These are phyloP conservation scores for Phytophthora foliorum DNA, from an alignment of 352 stramenopile species.

Conservation along the genomic window DNA sequence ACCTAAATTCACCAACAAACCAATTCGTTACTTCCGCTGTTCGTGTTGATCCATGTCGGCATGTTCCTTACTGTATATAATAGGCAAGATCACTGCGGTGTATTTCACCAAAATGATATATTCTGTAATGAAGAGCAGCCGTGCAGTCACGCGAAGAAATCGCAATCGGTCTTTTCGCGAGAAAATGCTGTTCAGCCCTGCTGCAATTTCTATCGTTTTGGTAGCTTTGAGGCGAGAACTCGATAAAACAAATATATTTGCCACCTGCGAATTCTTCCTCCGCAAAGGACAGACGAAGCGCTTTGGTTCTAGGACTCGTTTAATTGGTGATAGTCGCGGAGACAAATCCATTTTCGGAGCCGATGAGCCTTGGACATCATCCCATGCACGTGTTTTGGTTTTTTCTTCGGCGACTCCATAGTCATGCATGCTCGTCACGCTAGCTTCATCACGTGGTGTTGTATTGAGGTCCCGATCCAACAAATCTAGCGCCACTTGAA, in stretches of 20 bases:
- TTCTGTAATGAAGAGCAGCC: slow-evolving; percentile 9
- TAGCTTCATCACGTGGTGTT: too few relatives aligned
- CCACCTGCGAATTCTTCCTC: too few relatives aligned
- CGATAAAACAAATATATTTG: too few relatives aligned
- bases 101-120: slow-evolving; percentile 10
- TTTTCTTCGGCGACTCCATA: too few relatives aligned
- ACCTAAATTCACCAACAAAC: neutral
- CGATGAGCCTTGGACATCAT: too few relatives aligned
- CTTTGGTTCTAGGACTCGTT: too few relatives aligned
- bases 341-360: too few relatives aligned
- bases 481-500: slow-evolving; percentile 5
- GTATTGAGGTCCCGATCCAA: too few relatives aligned
- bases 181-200: neutral
- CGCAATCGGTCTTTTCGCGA: neutral
- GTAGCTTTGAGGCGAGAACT: too few relatives aligned
- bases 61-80: slow-evolving; percentile 5
- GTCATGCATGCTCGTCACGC: neutral
- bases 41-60: neutral
- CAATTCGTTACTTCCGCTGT: neutral
- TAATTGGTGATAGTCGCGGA: too few relatives aligned
- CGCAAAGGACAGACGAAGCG: too few relatives aligned
- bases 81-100: slow-evolving; percentile 9
- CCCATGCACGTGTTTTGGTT: too few relatives aligned
- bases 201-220: slow-evolving; percentile 30
- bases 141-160: neutral